Conservation (phyloP, 2,329 filamentous ascomycete genomes). For the Penicillium sp. region DNA sequence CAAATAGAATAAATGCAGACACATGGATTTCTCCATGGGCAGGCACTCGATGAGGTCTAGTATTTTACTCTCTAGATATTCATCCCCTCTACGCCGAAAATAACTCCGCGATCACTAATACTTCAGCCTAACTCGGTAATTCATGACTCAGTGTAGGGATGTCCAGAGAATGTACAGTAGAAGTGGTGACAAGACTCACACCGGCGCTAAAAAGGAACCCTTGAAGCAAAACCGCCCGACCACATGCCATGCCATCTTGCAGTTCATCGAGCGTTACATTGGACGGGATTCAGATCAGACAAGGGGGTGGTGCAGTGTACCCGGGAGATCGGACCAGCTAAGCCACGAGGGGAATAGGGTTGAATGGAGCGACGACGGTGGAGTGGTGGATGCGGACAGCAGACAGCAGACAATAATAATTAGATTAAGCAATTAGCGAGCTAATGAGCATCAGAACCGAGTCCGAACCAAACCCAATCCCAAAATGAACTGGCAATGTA, state of each 20-base stretch:
- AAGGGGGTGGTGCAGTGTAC: background rate
- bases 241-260: background rate
- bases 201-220: background rate
- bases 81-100: background rate
- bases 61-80: background rate
- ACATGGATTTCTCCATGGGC: background rate
- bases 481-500: background rate
- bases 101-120: too few relatives aligned
- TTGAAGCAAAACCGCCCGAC: slow-evolving; percentile 3
- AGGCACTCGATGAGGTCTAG: background rate
- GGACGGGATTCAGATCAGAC: slow-evolving; percentile 13
- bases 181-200: background rate
- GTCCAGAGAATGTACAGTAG: too few relatives aligned
- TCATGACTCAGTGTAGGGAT: too few relatives aligned
- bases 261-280: slow-evolving; percentile 14
- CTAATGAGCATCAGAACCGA: slow-evolving; percentile 1
- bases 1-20: slow-evolving; percentile 9
- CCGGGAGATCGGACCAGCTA: background rate
- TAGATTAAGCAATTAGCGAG: background rate
- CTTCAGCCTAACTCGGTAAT: background rate
- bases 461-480: background rate
- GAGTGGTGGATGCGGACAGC: background rate
- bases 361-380: background rate
- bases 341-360: slow-evolving; percentile 10
- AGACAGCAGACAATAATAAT: background rate